Conservation (phyloP, 2,329 filamentous ascomycete genomes). For the Mariannaea elegans region DNA sequence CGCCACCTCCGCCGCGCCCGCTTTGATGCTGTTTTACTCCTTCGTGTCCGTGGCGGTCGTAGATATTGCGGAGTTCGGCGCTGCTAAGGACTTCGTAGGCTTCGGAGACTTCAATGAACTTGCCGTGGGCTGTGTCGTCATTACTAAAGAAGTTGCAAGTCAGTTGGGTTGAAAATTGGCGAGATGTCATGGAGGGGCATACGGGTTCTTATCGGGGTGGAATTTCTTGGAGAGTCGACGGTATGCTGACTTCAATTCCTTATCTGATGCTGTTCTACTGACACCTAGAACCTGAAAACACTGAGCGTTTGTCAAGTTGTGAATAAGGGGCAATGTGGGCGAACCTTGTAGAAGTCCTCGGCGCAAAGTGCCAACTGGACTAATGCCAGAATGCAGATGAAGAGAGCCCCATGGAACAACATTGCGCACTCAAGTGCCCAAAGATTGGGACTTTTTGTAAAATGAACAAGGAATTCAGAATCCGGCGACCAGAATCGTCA, state of each 20-base stretch:
- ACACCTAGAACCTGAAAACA: constrained; percentile 76
- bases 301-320: neutral
- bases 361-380: constrained; percentile 64
- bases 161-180: neutral
- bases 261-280: constrained; percentile 80
- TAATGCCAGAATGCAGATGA: constrained; percentile 62
- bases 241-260: constrained; percentile 94
- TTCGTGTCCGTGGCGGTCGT: constrained; percentile 94
- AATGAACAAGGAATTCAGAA: constrained; percentile 1
- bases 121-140: constrained; percentile 82
- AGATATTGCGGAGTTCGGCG: constrained; percentile 82
- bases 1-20: constrained; percentile 60
- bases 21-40: constrained; percentile 86
- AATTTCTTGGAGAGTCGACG: constrained; percentile 91
- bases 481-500: constrained; percentile 14
- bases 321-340: constrained; percentile 3
- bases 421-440: constrained; percentile 49
- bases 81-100: constrained; percentile 93
- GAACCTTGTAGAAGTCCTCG: constrained; percentile 83
- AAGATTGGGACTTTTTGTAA: constrained; percentile 16
- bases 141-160: constrained; percentile 59
- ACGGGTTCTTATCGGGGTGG: constrained; percentile 99
- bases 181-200: constrained; percentile 48
- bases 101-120: constrained; percentile 93
- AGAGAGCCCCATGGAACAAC: constrained; percentile 60